phyloP scores from a whole-genome alignment of 352 stramenopile genomes.

The Globisporangium cylindrosporum region DNA sequence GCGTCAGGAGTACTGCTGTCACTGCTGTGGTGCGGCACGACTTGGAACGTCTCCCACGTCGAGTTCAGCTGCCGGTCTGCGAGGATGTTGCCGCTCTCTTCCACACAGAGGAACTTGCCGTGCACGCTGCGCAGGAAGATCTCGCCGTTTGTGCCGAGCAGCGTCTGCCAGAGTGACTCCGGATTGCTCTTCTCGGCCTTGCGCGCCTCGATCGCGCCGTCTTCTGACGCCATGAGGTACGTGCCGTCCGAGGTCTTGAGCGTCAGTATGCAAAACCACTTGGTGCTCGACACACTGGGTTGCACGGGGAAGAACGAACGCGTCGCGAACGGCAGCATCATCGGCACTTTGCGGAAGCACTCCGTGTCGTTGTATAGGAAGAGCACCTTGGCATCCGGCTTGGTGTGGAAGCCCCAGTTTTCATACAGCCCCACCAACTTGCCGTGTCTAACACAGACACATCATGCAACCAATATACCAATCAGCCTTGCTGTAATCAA shows the following conservation, averaged over 20 bases:
- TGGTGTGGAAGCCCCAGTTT: slow-evolving; percentile 59
- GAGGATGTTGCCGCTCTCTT: slow-evolving; percentile 67
- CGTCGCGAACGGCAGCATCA: slow-evolving; percentile 50
- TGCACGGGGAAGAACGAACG: slow-evolving; percentile 36
- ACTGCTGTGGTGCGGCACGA: slow-evolving; percentile 50
- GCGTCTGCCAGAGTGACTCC: slow-evolving; percentile 71
- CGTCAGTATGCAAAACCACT: slow-evolving; percentile 79
- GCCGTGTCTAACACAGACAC: slow-evolving; percentile 25
- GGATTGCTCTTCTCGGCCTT: slow-evolving; percentile 20
- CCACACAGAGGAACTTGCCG: slow-evolving; percentile 84
- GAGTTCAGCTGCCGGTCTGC: slow-evolving; percentile 72
- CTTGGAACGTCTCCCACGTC: slow-evolving; percentile 87
- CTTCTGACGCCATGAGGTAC: slow-evolving; percentile 64
- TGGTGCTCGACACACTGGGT: slow-evolving; percentile 24
- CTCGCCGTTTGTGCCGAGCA: slow-evolving; percentile 51
- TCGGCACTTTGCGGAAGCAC: slow-evolving; percentile 83
- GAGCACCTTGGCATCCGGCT: slow-evolving; percentile 57
- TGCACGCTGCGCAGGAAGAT: slow-evolving; percentile 74
- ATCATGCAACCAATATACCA: no score
- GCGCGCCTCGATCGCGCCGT: slow-evolving; percentile 51
- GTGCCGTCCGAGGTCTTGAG: slow-evolving; percentile 62
- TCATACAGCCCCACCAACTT: slow-evolving; percentile 72
- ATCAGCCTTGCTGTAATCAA: no score
- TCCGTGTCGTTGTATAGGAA: slow-evolving; percentile 86
- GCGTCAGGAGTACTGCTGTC: not conserved